A percentile compares a stretch with the other conserved stretches of the same genome.
phyloP scores from a whole-genome alignment of 2,329 filamentous ascomycete species.

The Monilinia fructigena region DNA sequence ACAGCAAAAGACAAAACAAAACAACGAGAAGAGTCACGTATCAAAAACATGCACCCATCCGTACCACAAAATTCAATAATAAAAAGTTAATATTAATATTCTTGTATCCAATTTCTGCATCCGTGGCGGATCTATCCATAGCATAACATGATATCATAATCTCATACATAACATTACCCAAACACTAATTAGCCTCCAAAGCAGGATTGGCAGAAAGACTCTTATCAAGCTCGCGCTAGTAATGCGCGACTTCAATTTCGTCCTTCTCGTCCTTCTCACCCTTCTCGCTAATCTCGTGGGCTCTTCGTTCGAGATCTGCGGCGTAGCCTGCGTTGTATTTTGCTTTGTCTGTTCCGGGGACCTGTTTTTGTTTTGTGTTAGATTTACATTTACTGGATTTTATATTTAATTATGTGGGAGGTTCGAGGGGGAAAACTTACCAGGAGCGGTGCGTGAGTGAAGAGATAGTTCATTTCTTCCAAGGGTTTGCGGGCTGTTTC shows the following conservation, averaged over 20 bases:
- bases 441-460: constrained; percentile 55
- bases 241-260: neutral
- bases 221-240: neutral
- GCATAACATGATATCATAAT: no score
- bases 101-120: no score
- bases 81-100: no score
- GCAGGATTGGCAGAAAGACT: neutral
- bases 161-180: neutral
- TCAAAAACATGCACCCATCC: no score
- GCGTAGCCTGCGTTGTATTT: constrained; percentile 48
- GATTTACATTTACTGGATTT: no score
- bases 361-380: neutral
- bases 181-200: neutral
- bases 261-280: constrained; percentile 17
- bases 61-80: no score
- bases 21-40: no score
- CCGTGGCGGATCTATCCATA: no score
- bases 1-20: no score
- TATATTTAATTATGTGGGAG: no score
- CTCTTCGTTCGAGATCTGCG: constrained; percentile 58
- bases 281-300: constrained; percentile 58
- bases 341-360: constrained; percentile 55
- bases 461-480: constrained; percentile 49
- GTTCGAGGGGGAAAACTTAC: constrained; percentile 29
- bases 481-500: constrained; percentile 64